Base-by-base conservation (phyloP, 768 basidiomycete genomes). In the Mrakia blollopis region DNA sequence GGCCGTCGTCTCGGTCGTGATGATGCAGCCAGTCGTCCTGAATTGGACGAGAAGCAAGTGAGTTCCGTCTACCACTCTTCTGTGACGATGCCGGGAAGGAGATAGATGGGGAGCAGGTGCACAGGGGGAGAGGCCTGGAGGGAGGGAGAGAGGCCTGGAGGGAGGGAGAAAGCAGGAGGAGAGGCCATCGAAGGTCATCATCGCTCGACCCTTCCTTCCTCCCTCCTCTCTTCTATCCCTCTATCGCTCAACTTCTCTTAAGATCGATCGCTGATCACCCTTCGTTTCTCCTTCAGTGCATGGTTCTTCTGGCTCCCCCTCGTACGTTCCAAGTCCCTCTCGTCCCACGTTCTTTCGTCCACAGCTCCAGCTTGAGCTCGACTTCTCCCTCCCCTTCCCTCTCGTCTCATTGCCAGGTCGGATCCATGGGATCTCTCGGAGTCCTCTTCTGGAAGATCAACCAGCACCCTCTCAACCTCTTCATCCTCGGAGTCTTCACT, bases 401-500 rank as follows among this genome's bases (percentile, higher is more conserved):
- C 28, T 72, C 32, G 41, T 32, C 30, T 54, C 21, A n/a, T 50
- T 21, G 32, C n/a, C 44, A 72, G 65, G 65, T 78, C 32, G 77
- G 77, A 32, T 74, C 77, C 13, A 70, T 78, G 47, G 73, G 47
- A 25, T 78, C 77, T 6, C 73, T 78, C n/a, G 62, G 67, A 4
- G 54, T 70, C n/a, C 39, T 70, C 10, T 57, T 73, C 54, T 74
- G 73, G 73, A 78, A 78, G 44, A 73, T 73, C 37, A 28, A 78
- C 30, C 61, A 67, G 39, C 73, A 78, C 50, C 77, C 77, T 11
- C 57, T 78, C 83, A 99, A 99, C 84, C 86, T 96, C 77, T 86
- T 93, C 65, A 86, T 98, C 39, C 86, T 99, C 52, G 89, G 90
- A 28, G 86, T 91, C 2, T 99, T 98, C 85, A 99, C 97, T 13